Evolutionary conservation across 2,329 filamentous ascomycete genomes (phyloP), one percentile per base, ranked within the genome.

Genomic region (Zymoseptoria ardabiliae): DNA sequence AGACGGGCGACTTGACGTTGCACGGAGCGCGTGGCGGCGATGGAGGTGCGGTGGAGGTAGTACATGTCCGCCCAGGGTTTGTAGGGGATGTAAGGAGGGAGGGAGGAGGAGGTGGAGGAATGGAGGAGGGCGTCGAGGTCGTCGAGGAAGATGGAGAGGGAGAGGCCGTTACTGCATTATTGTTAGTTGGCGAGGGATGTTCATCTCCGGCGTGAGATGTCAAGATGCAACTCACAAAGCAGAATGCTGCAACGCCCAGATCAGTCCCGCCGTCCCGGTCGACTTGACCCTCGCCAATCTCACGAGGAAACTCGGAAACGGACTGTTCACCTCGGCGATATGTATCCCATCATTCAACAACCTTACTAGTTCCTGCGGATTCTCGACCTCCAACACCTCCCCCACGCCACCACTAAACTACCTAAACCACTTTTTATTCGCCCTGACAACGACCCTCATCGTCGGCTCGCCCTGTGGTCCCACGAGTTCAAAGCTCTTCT

Each of bases 71-170:
- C 25, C 25, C 25, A 28, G 25, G 25, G 25, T 28, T 28, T 28
- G 30, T 58, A 58, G 8, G 56, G 52, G 28, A 58, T 28, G 9
- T 58, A 50, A 1, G 56, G 25, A 17, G 41, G 51, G 2, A 54
- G 35, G 13, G 56, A 35, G 2, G 52, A 48, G 3, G 50, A 54
- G 25, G 25, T 5, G 13, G 56, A 50, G 2, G 28, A 48, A n/a
- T 50, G 30, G 35, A 58, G 56, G 2, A 58, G 56, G 52, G 56
- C 50, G 11, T 58, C 56, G 20, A 58, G 56, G 25, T 58, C 56
- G 1, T 58, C 57, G 6, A 58, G 30, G 52, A 58, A 58, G 10
- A 20, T 50, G 4, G 51, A 55, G 9, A 58, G 57, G 4, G 52
- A 17, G 6, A 58, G 57, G 49, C 20, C 7, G n/a, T 28, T 9